Base-by-base conservation (phyloP, 441 rosid genomes). In the Francoa sonchifolia region DNA sequence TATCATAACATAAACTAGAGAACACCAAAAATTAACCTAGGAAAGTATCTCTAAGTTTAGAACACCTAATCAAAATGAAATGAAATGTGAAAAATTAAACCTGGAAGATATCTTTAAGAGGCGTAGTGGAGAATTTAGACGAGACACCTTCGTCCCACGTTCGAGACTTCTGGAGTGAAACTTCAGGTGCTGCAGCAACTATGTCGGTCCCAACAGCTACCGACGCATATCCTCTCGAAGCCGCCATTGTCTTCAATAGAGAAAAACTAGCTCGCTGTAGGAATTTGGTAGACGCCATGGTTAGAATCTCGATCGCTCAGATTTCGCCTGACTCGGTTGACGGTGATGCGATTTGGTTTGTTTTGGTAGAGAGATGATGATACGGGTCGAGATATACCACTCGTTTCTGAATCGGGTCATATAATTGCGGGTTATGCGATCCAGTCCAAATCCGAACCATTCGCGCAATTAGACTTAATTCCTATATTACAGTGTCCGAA, bases 121-220 rank as follows among this genome's bases (percentile, higher is more conserved):
- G 73, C 25, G 90, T 73, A 44, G 93, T 71, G 48, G 95, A 70
- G 61, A 88, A 80, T 6, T 66, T 83, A 11, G 90, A 76, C 9
- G 86, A 76, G 50, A 81, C 81, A 4, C 85, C 97, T 57, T 81
- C 87, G 65, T 81, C 97, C 97, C 93, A 79, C 62, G 51, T 58
- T 11, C 95, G 73, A 50, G 93, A 79, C 68, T 72, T 81, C 76
- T 88, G 97, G 70, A 84, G 97, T 33, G 79, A 65, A 16, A 81
- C 83, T 43, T 52, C 66, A 0, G 82, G 71, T n/a, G 87, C 90
- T 8, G 76, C 83, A 16, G 77, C 66, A 39, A 81, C 71, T 34
- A 81, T 42, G 54, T 81, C 94, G 1, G 59, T 48, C 10, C 90
- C 97, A 1, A 65, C 81, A 0, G 90, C 59, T 1, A 81, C 45